phyloP scores from a whole-genome alignment of 2,329 filamentous ascomycete genomes.

The Fusarium multiceps region DNA sequence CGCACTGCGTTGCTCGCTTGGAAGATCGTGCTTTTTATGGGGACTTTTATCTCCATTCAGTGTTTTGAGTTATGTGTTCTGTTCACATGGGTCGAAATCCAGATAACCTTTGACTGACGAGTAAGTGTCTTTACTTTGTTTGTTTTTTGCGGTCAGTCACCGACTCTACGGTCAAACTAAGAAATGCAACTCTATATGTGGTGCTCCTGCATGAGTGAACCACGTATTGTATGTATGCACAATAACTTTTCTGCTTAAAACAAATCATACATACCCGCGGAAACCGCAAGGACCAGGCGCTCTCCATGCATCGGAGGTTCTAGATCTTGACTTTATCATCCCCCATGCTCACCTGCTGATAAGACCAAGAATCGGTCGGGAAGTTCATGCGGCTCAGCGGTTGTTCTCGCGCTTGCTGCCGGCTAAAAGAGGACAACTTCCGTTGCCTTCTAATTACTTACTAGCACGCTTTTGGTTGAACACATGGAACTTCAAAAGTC shows the following conservation, averaged over 20 bases:
- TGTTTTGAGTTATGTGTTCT: neutral
- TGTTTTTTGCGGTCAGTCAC: neutral
- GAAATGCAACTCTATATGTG: neutral
- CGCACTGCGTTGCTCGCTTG: slow-evolving; percentile 16
- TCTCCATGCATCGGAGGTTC: slow-evolving; percentile 35
- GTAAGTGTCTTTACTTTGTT: neutral
- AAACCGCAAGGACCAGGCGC: slow-evolving; percentile 17
- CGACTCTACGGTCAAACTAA: neutral
- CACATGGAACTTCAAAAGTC: neutral
- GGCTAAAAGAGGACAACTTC: neutral
- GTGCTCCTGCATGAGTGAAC: neutral
- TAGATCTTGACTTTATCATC: slow-evolving; percentile 25
- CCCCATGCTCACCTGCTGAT: slow-evolving; percentile 26
- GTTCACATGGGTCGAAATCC: neutral
- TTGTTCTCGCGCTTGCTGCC: neutral
- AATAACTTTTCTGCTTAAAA: neutral
- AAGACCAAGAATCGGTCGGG: neutral
- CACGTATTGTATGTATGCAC: neutral
- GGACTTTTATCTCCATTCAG: slow-evolving; percentile 8
- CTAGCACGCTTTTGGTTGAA: neutral
- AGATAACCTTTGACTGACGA: neutral
- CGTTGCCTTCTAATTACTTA: neutral
- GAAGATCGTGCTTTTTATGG: slow-evolving; percentile 12
- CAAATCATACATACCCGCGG: slow-evolving; percentile 4
- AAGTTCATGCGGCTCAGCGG: slow-evolving; percentile 27